Evolutionary conservation across 441 rosid species (phyloP).

Genomic region (Syzygium syzygioides): DNA sequence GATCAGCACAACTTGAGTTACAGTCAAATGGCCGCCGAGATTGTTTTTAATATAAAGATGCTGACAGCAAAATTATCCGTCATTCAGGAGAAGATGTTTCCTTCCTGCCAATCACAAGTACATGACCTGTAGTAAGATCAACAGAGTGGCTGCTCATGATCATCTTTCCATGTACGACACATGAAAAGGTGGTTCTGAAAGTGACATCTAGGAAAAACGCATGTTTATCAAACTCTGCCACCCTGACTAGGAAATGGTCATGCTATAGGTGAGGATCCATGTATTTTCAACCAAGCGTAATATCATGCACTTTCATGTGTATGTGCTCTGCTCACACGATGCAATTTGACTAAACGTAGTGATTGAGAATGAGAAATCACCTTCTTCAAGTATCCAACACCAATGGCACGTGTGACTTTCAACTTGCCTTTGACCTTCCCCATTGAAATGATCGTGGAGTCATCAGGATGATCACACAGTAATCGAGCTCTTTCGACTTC

Average conservation of each 20-base stretch:
- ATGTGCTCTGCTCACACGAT: neutral
- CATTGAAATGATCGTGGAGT: slow-evolving; percentile 47
- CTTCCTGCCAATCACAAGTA: neutral
- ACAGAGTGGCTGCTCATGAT: neutral
- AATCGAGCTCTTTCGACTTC: slow-evolving; percentile 57
- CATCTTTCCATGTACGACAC: neutral
- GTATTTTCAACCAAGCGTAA: neutral
- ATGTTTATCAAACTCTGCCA: neutral
- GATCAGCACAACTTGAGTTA: neutral
- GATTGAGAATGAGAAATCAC: slow-evolving; percentile 20
- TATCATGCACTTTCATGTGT: neutral
- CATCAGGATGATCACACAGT: slow-evolving; percentile 73
- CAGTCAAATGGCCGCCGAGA: neutral
- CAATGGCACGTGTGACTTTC: slow-evolving; percentile 88
- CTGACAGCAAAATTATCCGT: neutral
- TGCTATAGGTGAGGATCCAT: neutral
- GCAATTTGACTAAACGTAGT: neutral
- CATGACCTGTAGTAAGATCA: neutral
- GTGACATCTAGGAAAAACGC: neutral
- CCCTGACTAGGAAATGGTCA: neutral
- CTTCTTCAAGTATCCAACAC: slow-evolving; percentile 94
- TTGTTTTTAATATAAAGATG: neutral
- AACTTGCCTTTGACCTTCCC: slow-evolving; percentile 90
- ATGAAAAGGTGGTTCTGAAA: neutral
- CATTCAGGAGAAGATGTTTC: neutral